Evolutionary conservation across 1,284 basidiomycete genomes (phyloP), one percentile per base, ranked within the genome.

Genomic region (Apiotrichum laibachii): DNA sequence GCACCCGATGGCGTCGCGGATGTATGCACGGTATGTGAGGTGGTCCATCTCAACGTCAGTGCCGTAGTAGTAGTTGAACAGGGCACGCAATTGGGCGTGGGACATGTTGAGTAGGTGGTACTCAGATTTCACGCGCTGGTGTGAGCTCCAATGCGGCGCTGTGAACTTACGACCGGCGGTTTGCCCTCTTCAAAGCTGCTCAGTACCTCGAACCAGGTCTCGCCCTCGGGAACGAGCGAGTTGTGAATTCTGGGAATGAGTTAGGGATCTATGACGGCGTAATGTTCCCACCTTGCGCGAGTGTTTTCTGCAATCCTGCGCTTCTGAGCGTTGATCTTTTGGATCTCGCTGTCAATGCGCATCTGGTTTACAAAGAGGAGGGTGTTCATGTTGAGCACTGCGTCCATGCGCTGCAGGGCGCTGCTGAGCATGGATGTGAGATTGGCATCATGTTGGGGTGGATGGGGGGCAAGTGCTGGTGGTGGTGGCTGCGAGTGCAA

Each of bases 321-420:
- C 21, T 40, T 39, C 10, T n/a, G n/a, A 5, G 49, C 19, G 21
- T 50, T 50, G 49, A 50, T 37, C 37, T 18, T n/a, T 40, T 50
- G 49, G 7, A 50, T 26, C 21, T 50, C 49, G 19, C 33, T n/a
- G 39, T 50, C 49, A 11, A 50, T 37, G 19, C 49, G 49, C 49
- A 50, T 50, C 35, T 50, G 49, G 49, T 50, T 50, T 35, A 50
- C 49, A 21, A 50, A 50, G 35, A 50, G 37, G 6, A 50, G 37
- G 21, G 49, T 50, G 49, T 50, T 50, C 49, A 50, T 50, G 19
- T 50, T 35, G 19, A 50, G 49, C 19, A 50, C 49, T 18, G 49
- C 34, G 37, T 50, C 49, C 49, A 50, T 50, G 21, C 49, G 49
- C 12, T 22, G 16, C 19, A 50, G 34, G 19, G 49, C 37, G 21